These are phyloP conservation scores for Fonsecaea erecta DNA, from an alignment of 2,329 filamentous ascomycete species.

Conservation along the genomic window DNA sequence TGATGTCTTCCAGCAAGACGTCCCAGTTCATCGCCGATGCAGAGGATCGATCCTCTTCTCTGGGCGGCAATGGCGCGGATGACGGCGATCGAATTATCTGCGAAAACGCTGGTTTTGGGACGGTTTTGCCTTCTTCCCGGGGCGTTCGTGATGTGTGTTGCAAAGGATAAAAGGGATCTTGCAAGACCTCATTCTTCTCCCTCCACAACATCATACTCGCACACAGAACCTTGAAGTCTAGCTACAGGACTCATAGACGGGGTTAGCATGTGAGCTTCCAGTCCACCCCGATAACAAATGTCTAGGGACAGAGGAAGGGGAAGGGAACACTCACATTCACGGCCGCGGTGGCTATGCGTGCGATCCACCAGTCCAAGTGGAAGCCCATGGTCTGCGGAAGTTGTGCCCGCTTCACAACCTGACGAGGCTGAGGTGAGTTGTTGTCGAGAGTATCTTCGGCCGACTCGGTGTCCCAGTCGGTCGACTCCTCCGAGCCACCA, in stretches of 20 bases:
- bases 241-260: neutral
- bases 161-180: neutral
- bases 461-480: slow-evolving; percentile 11
- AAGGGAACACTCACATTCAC: slow-evolving; percentile 9
- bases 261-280: neutral
- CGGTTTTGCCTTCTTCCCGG: neutral
- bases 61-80: neutral
- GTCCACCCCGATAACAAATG: neutral
- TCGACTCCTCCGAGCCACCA: slow-evolving; percentile 3
- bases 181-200: slow-evolving; percentile 18
- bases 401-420: neutral
- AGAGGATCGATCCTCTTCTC: neutral
- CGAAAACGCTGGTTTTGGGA: neutral
- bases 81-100: neutral
- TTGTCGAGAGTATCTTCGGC: slow-evolving; percentile 4
- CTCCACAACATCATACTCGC: slow-evolving; percentile 23
- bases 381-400: slow-evolving; percentile 25
- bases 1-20: slow-evolving; percentile 17
- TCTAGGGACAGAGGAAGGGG: neutral
- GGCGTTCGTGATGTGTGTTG: neutral
- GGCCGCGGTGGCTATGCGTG: slow-evolving; percentile 2
- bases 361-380: slow-evolving; percentile 25
- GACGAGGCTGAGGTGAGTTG: neutral
- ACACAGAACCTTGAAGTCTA: slow-evolving; percentile 19
- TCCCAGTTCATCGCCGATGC: slow-evolving; percentile 18